Conservation (phyloP, 2,329 filamentous ascomycete genomes). For the Furcasterigmium furcatum region DNA sequence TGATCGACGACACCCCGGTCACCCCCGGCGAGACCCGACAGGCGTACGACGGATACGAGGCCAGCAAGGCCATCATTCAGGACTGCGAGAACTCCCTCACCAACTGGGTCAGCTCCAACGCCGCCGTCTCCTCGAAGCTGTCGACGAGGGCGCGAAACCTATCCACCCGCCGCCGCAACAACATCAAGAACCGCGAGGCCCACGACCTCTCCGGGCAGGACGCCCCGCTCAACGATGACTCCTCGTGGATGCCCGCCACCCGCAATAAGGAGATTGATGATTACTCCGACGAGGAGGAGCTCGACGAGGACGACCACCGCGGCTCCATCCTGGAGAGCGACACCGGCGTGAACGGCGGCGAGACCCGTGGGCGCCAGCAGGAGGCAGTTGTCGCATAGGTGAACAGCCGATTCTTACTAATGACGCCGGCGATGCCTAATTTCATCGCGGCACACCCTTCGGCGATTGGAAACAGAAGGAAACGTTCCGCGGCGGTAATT, state of each 20-base stretch:
- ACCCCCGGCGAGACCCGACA: slow-evolving; percentile 94
- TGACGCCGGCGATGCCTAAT: slow-evolving; percentile 5
- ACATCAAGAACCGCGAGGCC: slow-evolving; percentile 67
- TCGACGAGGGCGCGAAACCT: slow-evolving; percentile 84
- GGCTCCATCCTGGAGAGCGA: slow-evolving; percentile 51
- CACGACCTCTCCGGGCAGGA: slow-evolving; percentile 84
- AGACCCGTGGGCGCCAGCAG: slow-evolving; percentile 53
- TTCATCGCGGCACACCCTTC: slow-evolving; percentile 2
- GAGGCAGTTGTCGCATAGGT: slow-evolving; percentile 43
- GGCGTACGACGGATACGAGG: slow-evolving; percentile 97
- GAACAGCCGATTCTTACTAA: neutral
- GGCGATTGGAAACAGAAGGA: no score
- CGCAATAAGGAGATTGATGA: slow-evolving; percentile 56
- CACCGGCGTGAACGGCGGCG: slow-evolving; percentile 45
- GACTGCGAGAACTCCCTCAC: slow-evolving; percentile 97
- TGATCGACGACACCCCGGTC: slow-evolving; percentile 94
- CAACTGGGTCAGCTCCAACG: slow-evolving; percentile 93
- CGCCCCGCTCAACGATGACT: slow-evolving; percentile 70
- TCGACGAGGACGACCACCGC: slow-evolving; percentile 51
- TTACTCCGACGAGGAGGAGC: slow-evolving; percentile 63
- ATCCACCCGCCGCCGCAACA: slow-evolving; percentile 77
- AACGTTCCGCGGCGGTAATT: neutral
- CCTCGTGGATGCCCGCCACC: slow-evolving; percentile 80
- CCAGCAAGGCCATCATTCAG: slow-evolving; percentile 98
- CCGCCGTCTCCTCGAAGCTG: slow-evolving; percentile 81